Evolutionary conservation across 768 basidiomycete genomes (phyloP), one percentile per base, ranked within the genome.

Genomic region (Tephrocybe sp.): DNA sequence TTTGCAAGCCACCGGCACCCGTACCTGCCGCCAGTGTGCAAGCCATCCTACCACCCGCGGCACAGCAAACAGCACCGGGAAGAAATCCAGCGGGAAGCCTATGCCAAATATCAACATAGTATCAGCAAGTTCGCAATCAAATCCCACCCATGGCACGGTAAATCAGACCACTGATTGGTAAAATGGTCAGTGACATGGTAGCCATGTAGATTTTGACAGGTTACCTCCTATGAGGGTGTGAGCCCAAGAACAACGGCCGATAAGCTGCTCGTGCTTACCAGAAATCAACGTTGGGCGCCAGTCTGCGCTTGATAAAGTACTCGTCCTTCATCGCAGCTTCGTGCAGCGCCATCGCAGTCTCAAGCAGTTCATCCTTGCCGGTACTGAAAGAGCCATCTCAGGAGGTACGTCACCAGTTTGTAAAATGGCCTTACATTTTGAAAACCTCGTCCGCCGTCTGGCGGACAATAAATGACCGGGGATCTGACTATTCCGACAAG

Each of bases 81-180:
- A 95, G 68, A 89, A 95, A 70, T 96, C 93, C 56, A 89, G 77
- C 1, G 93, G 93, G 78, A 95, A 95, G 36, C 92, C 89, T 89
- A 54, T 35, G 25, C 55, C 51, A 28, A 56, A 44, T 32, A 44
- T 27, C 44, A 32, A 52, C 28, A 38, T 34, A 47, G 32, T 28
- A 21, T 12, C 7, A 22, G n/a, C 27, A 19, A 34, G 40, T 22
- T 22, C 19, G 28, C 48, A 22, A 21, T 31, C 30, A 26, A 30
- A 28, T n/a, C 44, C 56, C 66, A 90, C 89, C 91, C 91, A 93
- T 93, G 18, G 89, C 89, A 42, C 90, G 87, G 66, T 95, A 95
- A 59, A 95, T 94, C 49, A 94, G 67, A 7, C 91, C 90, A 57
- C 90, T 92, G 56, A 32, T 47, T 25, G 24, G 40, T 13, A 46